These are phyloP conservation scores for Rhodotorula sp. DNA, from an alignment of 1,284 basidiomycete species.

Conservation along the genomic window DNA sequence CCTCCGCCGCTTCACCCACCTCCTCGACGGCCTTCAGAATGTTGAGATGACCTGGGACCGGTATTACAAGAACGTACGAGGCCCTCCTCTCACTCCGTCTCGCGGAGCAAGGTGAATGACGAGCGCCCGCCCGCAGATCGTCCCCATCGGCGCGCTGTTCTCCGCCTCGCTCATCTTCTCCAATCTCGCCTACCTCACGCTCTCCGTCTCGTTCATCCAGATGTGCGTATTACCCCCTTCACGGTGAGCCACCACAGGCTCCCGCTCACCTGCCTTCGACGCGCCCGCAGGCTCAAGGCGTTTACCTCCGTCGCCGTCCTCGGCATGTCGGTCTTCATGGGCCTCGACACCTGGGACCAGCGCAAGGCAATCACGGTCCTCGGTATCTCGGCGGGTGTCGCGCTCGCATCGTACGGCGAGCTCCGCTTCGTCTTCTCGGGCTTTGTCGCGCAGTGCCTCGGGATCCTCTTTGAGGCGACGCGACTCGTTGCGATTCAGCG, in stretches of 20 bases:
- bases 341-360: constrained; percentile 44
- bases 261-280: background rate
- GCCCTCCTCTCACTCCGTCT: background rate
- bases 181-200: constrained; percentile 46
- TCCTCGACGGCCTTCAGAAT: constrained; percentile 52
- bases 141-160: constrained; percentile 57
- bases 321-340: constrained; percentile 45
- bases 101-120: background rate
- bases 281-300: constrained; percentile 46
- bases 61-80: constrained; percentile 36
- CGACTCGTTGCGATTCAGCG: constrained; percentile 47
- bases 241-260: no score
- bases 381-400: constrained; percentile 53
- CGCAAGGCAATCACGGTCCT: constrained; percentile 49
- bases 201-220: constrained; percentile 43
- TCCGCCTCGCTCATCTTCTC: constrained; percentile 47
- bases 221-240: no score
- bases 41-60: constrained; percentile 47
- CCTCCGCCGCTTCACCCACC: constrained; percentile 51
- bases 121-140: constrained; percentile 50
- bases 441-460: constrained; percentile 44
- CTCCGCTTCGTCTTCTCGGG: constrained; percentile 43
- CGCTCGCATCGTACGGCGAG: constrained; percentile 40
- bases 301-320: constrained; percentile 47
- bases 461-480: constrained; percentile 45